phyloP scores from a whole-genome alignment of 2,329 filamentous ascomycete species.

The Colletotrichum incanum region DNA sequence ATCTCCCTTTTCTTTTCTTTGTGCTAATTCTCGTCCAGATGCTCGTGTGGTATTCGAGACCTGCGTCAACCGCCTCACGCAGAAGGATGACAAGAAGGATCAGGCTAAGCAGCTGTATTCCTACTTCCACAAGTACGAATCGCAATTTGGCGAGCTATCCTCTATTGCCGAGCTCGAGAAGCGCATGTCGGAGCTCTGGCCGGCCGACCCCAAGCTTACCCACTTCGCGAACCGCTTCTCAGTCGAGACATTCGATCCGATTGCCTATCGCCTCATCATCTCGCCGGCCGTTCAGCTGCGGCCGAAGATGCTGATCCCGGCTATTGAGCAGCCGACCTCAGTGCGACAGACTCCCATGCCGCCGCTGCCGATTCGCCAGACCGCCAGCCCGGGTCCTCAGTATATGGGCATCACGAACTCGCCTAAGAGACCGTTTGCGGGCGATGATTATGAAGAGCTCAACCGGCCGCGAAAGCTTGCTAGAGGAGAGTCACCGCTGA shows the following conservation, averaged over 20 bases:
- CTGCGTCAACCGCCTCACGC: conserved; percentile 85
- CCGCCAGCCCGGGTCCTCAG: conserved; percentile 64
- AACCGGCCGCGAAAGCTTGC: conserved; percentile 88
- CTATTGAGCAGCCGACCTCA: conserved; percentile 67
- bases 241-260: conserved; percentile 83
- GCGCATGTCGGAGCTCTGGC: conserved; percentile 94
- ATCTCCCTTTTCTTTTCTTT: no score
- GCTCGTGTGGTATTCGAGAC: conserved; percentile 97
- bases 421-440: conserved; percentile 73
- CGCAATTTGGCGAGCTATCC: conserved; percentile 90
- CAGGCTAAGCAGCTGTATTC: conserved; percentile 89
- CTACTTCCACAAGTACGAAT: conserved; percentile 97
- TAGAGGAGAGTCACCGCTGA: conserved; percentile 92
- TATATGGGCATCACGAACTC: conserved; percentile 66
- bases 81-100: conserved; percentile 80
- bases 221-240: conserved; percentile 86
- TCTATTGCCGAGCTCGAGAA: conserved; percentile 93
- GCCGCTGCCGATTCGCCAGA: conserved; percentile 50
- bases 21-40: conserved; percentile 68
- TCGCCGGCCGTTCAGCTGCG: conserved; percentile 85
- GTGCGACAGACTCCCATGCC: conserved; percentile 62
- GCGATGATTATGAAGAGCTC: conserved; percentile 81
- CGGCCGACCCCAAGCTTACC: conserved; percentile 83
- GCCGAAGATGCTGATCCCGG: conserved; percentile 71
- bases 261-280: conserved; percentile 84